phyloP scores from a whole-genome alignment of 163 green algal genomes.

The Trebouxiophyceae sp. region DNA sequence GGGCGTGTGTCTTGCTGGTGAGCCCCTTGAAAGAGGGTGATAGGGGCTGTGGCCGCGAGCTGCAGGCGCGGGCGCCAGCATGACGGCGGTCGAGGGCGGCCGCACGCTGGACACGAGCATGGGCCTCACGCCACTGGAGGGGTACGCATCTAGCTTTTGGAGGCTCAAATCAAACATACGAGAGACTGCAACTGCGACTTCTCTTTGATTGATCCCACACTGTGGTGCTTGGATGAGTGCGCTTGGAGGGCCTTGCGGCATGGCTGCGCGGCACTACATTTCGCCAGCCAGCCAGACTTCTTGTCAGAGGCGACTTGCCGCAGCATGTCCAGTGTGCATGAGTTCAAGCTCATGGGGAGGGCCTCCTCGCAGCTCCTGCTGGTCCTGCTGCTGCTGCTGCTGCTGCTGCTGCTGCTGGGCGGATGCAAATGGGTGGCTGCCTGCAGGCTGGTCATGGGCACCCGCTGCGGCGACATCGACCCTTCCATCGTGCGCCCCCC shows the following conservation, averaged over 20 bases:
- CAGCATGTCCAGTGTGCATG: not conserved
- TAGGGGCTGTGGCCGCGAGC: no score
- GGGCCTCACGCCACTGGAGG: slow-evolving; percentile 89
- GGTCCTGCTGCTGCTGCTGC: no score
- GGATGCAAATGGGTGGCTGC: not conserved
- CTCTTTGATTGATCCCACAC: not conserved
- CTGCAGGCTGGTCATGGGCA: slow-evolving; percentile 81
- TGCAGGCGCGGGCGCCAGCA: slow-evolving; percentile 52
- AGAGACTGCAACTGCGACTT: not conserved
- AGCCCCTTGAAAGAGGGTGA: no score
- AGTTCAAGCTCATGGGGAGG: no score
- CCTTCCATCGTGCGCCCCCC: slow-evolving; percentile 37
- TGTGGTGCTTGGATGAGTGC: no score
- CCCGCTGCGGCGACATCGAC: slow-evolving; percentile 81
- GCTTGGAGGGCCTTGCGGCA: not conserved
- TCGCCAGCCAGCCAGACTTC: not conserved
- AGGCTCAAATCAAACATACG: not conserved
- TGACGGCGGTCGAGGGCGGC: slow-evolving; percentile 56
- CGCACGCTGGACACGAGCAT: slow-evolving; percentile 83
- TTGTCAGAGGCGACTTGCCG: not conserved
- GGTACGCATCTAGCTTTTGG: slow-evolving; percentile 22
- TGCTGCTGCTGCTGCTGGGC: no score
- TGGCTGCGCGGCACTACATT: not conserved
- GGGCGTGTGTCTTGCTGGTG: no score
- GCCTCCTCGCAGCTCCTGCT: no score